Evolutionary conservation across 139 green algal species (phyloP), one percentile per base, ranked within the genome.

Genomic region (Chlamydomonas sp.): DNA sequence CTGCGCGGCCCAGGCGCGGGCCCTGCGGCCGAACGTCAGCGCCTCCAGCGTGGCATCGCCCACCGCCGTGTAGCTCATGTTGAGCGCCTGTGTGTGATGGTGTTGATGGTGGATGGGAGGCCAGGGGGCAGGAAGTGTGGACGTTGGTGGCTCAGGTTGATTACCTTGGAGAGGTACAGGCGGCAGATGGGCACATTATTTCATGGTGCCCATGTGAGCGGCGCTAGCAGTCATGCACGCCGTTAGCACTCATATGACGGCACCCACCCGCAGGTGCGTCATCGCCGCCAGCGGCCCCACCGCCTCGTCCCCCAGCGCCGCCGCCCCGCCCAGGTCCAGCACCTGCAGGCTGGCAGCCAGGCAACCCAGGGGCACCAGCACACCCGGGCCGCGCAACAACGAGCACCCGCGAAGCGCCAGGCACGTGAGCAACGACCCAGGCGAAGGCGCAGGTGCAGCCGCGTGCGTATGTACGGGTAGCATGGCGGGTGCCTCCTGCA

Each of bases 391-490:
- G 0, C 5, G 60, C n/a, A 90, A 63, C 59, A 1, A 20, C 17
- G 16, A 16, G 86, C 90, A 91, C 59, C 83, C 86, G 7, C 86
- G 73, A 61, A 92, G 83, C 59, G 78, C 76, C 49, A 92, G 86
- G 83, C 90, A 92, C 31, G 74, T 73, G 49, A 92, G 83, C 3
- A 9, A 4, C 7, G 49, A 80, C 69, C 85, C 31, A 3, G 4
- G 15, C 15, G 66, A 3, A 9, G 85, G 18, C 2, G 79, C 60
- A 18, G 59, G 66, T 63, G 4, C 67, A 49, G 31, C 31, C 31
- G 31, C 31, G 31, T 49, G 31, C 31, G 31, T 49, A 49, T 49
- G 31, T 49, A 49, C 31, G 31, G 31, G 31, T 49, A 49, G 31
- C 31, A 49, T 49, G 31, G 31, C 31, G 31, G 31, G 31, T 49